A percentile compares a stretch with the other conserved stretches of the same genome.
phyloP scores from a whole-genome alignment of 2,329 filamentous ascomycete species.

The Blastomyces parvus region DNA sequence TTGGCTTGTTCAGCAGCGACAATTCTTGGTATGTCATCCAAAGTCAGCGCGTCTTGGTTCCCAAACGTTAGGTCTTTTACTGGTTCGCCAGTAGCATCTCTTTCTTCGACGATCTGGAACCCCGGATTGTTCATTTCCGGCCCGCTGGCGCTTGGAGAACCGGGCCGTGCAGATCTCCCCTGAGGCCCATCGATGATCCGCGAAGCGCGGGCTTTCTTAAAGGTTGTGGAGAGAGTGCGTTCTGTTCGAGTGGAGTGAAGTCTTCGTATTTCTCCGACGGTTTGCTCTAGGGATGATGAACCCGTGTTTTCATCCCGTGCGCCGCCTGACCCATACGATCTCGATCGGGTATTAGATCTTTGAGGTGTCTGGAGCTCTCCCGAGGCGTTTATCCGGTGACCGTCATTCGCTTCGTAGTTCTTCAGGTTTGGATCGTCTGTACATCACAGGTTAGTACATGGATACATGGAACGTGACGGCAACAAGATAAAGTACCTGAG shows the following conservation, averaged over 20 bases:
- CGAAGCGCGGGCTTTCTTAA: constrained; percentile 80
- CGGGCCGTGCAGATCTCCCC: constrained; percentile 56
- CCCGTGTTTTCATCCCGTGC: constrained; percentile 49
- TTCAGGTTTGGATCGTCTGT: constrained; percentile 59
- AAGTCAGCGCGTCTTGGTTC: constrained; percentile 78
- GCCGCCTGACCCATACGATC: constrained; percentile 58
- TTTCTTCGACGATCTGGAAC: constrained; percentile 74
- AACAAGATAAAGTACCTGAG: constrained; percentile 40
- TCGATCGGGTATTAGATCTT: constrained; percentile 60
- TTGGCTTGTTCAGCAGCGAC: constrained; percentile 91
- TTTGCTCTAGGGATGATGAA: constrained; percentile 82
- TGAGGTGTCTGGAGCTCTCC: constrained; percentile 45
- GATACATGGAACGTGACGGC: not conserved
- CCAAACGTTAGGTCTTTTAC: constrained; percentile 77
- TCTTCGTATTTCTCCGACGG: constrained; percentile 86
- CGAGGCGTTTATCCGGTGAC: constrained; percentile 45
- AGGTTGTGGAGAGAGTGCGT: constrained; percentile 85
- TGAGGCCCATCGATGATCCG: constrained; percentile 85
- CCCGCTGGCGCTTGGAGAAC: constrained; percentile 46
- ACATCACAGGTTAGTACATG: constrained; percentile 14
- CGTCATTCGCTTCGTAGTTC: constrained; percentile 58
- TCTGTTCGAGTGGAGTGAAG: constrained; percentile 88
- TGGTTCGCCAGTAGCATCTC: constrained; percentile 57
- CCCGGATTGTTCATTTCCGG: constrained; percentile 46
- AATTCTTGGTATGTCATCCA: constrained; percentile 94